Conservation (phyloP, 306 rosid genomes). For the Cucumis cinereus region DNA sequence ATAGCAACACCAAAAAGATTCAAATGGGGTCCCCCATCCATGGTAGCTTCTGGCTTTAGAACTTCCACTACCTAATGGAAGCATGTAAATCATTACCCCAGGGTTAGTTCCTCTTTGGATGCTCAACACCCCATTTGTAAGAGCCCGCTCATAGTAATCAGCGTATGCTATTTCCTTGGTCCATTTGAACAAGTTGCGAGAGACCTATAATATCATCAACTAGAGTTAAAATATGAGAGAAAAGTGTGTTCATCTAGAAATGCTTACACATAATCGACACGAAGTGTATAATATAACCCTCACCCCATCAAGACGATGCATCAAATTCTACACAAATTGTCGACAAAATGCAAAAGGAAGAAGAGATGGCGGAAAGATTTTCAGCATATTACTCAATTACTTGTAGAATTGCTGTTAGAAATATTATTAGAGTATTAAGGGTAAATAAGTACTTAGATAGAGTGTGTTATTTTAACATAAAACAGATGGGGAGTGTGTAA, state of each 20-base stretch:
- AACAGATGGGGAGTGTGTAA: too few relatives aligned
- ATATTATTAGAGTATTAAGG: too few relatives aligned
- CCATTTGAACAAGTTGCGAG: conserved; percentile 78
- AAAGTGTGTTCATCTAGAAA: not conserved
- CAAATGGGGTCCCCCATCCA: conserved; percentile 60
- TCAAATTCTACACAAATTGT: not conserved
- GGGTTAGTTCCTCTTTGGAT: conserved; percentile 93
- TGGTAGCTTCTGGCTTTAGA: conserved; percentile 49
- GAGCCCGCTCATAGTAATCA: conserved; percentile 82
- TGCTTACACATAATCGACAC: not conserved
- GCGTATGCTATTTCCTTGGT: conserved; percentile 72
- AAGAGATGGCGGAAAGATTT: not conserved
- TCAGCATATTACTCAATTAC: not conserved
- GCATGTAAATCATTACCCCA: conserved; percentile 91
- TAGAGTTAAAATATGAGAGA: not conserved
- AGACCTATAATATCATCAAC: conserved; percentile 40
- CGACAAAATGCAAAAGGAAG: not conserved
- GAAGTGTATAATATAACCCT: not conserved
- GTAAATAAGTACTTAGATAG: too few relatives aligned
- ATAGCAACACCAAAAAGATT: conserved; percentile 82
- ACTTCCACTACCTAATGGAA: conserved; percentile 55
- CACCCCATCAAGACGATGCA: not conserved
- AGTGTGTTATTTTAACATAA: too few relatives aligned
- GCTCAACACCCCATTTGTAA: conserved; percentile 74
- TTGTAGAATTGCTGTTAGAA: too few relatives aligned